A percentile compares a stretch with the other conserved stretches of the same genome.
phyloP scores from a whole-genome alignment of 1,284 basidiomycete species.

The Hypsizygus ulmarius region DNA sequence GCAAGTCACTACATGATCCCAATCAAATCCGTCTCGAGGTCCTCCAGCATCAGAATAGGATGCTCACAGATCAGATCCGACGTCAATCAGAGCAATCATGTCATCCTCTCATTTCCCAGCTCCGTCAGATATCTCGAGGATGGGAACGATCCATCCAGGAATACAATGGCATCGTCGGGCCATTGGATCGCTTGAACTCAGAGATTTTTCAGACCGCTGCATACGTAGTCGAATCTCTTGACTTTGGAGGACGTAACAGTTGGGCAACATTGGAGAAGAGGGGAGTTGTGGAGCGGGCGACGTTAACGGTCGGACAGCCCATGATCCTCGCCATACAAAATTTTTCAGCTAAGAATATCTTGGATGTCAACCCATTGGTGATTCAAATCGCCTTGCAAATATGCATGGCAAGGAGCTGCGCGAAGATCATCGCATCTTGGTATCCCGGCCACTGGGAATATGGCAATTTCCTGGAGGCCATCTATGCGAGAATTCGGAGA shows the following conservation, averaged over 20 bases:
- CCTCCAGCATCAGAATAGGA: constrained; percentile 30
- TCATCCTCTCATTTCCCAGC: background rate
- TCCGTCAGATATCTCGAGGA: background rate
- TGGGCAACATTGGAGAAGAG: background rate
- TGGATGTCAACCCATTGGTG: constrained; percentile 35
- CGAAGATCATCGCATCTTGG: constrained; percentile 46
- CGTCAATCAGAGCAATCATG: constrained; percentile 30
- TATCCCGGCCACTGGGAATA: constrained; percentile 34
- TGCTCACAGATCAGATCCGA: constrained; percentile 32
- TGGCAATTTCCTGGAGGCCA: constrained; percentile 25
- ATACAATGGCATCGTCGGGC: constrained; percentile 10
- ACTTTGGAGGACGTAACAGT: constrained; percentile 3
- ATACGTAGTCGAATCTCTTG: constrained; percentile 22
- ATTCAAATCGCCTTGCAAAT: constrained; percentile 49
- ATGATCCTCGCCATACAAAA: constrained; percentile 10
- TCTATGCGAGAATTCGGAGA: constrained; percentile 27
- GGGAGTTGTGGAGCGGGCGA: constrained; percentile 12
- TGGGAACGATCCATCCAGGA: constrained; percentile 4
- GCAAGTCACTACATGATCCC: constrained; percentile 4
- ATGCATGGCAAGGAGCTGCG: constrained; percentile 37
- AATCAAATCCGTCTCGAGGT: constrained; percentile 20
- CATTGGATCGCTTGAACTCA: constrained; percentile 18
- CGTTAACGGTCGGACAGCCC: constrained; percentile 11
- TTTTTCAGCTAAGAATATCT: constrained; percentile 1
- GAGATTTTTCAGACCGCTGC: constrained; percentile 22